Evolutionary conservation across 768 basidiomycete species (phyloP), one percentile per base, ranked within the genome.

Genomic region (Macrocybe gigantea): DNA sequence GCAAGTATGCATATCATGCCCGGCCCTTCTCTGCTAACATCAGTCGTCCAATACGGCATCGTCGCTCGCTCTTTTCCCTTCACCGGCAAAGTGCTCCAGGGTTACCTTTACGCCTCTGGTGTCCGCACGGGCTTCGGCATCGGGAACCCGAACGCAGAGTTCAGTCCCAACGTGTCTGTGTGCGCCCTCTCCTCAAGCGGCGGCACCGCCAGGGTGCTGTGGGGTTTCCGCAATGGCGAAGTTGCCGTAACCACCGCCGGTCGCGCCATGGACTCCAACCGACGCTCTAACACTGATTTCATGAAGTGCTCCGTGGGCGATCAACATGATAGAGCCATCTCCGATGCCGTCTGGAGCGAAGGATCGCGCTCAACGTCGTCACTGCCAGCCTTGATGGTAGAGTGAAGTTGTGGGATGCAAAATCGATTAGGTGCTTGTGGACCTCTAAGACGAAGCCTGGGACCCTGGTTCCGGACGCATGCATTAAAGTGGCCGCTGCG

Each of bases 81-180:
- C 29, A 82, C 71, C 2, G 87, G 86, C 41, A 84, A 79, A 56
- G 67, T 89, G 43, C 64, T 88, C 6, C 72, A 80, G 30, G 89
- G 88, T 0, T 87, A 74, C 54, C 69, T 91, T 7, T 80, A 87
- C 42, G 77, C 84, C 3, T 72, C 79, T 2, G 82, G 80, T 5
- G 69, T 74, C 7, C 74, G 77, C 8, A 67, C 73, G 36, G 83
- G 82, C 5, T 53, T 80, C 12, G 82, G 83, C 2, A 73, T 80
- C 44, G 84, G 83, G 3, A 88, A 89, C 55, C 86, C 85, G 3
- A 88, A 88, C 54, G 75, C 77, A 9, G 85, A 89, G 56, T 84
- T 89, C 51, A 73, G 77, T 1, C 85, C 86, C 2, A 72, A 88
- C 44, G 73, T 88, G 8, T 78, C 82, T 10, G 61, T 72, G 0